Percentiles rank a stretch among this genome's conserved stretches.
These are phyloP conservation scores for Pelargonium myrrhifolium DNA, from an alignment of 441 rosid species.

Conservation along the genomic window DNA sequence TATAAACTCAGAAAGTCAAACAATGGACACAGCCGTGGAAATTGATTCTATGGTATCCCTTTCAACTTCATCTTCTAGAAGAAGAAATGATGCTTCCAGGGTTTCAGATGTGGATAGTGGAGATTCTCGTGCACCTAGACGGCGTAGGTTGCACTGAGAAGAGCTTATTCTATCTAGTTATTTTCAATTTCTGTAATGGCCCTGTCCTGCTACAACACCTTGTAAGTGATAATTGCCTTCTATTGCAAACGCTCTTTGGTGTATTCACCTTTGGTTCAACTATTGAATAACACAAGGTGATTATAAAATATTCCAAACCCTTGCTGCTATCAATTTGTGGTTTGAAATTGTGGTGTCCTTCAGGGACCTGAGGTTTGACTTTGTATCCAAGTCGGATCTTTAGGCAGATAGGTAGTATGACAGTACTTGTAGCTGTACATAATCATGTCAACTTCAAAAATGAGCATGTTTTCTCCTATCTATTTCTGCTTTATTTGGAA, in stretches of 20 bases:
- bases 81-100: constrained; percentile 65
- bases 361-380: constrained; percentile 12
- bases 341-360: constrained; percentile 21
- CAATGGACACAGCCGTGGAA: constrained; percentile 68
- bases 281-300: constrained; percentile 19
- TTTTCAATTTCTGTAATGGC: constrained; percentile 16
- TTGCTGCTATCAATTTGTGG: constrained; percentile 17
- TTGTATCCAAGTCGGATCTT: constrained; percentile 21
- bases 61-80: constrained; percentile 77
- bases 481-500: background rate
- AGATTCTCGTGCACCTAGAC: constrained; percentile 79
- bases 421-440: constrained; percentile 17
- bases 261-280: constrained; percentile 15
- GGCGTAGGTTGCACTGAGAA: constrained; percentile 56
- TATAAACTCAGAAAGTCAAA: constrained; percentile 71
- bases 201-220: background rate
- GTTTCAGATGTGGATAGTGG: constrained; percentile 72
- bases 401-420: constrained; percentile 18
- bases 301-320: constrained; percentile 17
- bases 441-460: constrained; percentile 21
- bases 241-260: constrained; percentile 19
- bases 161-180: constrained; percentile 14
- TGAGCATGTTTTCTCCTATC: background rate
- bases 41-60: constrained; percentile 76
- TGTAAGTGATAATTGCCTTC: constrained; percentile 24